These are phyloP conservation scores for Debaryomyces singareniensis DNA, from an alignment of 1,139 yeast genomes.

Conservation along the genomic window DNA sequence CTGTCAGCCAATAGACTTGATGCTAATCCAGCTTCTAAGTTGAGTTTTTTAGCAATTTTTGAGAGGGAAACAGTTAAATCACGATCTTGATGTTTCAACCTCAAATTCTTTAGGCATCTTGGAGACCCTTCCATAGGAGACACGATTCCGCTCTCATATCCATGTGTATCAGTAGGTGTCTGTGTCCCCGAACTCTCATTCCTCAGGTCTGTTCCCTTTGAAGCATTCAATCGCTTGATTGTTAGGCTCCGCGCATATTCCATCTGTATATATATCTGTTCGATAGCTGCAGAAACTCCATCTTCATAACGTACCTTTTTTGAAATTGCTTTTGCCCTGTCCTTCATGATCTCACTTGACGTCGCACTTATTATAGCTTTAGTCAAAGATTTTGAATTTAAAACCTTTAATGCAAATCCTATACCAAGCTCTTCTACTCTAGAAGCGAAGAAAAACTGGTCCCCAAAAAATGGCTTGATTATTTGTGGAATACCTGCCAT, in stretches of 20 bases:
- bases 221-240: conserved; percentile 1
- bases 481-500: conserved; percentile 85
- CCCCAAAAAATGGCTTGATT: conserved; percentile 93
- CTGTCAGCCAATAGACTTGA: no score
- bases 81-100: no score
- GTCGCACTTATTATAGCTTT: conserved; percentile 67
- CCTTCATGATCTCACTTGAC: conserved; percentile 57
- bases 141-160: no score
- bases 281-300: conserved; percentile 77
- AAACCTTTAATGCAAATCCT: conserved; percentile 67
- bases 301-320: conserved; percentile 58
- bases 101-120: no score
- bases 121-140: no score
- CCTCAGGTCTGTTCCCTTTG: background rate
- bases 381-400: conserved; percentile 57
- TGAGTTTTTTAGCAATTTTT: no score
- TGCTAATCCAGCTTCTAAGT: no score
- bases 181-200: conserved; percentile 19
- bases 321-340: conserved; percentile 60
- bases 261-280: conserved; percentile 67
- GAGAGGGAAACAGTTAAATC: no score
- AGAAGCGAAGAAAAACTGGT: conserved; percentile 85
- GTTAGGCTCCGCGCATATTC: conserved; percentile 64
- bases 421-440: conserved; percentile 86
- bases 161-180: conserved; percentile 16